These are phyloP conservation scores for Hymenoscyphus salicellus DNA, from an alignment of 2,329 filamentous ascomycete genomes.

Conservation along the genomic window DNA sequence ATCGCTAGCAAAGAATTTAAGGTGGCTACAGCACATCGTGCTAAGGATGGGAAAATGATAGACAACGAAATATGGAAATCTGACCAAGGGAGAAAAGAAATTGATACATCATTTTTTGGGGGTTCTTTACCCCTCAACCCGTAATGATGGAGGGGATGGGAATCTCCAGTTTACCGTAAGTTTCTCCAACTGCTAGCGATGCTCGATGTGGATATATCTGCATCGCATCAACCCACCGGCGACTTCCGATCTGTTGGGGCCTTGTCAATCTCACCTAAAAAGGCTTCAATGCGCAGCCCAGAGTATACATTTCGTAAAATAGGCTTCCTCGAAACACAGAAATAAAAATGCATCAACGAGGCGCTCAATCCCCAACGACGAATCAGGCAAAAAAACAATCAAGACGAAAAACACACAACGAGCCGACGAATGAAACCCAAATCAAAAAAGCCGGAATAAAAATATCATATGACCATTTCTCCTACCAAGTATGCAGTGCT, in stretches of 20 bases:
- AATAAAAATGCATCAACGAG: background rate
- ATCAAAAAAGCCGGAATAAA: background rate
- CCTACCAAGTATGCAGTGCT: background rate
- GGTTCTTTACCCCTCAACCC: background rate
- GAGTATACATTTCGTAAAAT: background rate
- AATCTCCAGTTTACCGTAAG: background rate
- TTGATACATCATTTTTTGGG: background rate
- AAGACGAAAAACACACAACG: too few species aligned
- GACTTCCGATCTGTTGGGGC: background rate
- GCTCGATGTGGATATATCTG: too few species aligned
- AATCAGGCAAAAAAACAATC: too few species aligned
- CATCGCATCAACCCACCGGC: background rate
- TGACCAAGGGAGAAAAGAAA: background rate
- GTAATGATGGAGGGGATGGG: background rate
- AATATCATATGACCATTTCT: slow-evolving; percentile 1
- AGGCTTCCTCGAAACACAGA: background rate
- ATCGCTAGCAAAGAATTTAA: too few species aligned
- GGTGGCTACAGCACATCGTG: background rate
- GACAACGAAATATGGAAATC: background rate
- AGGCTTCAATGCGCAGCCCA: background rate
- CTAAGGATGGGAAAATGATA: background rate
- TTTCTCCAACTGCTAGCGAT: background rate
- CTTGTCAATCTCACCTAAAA: background rate
- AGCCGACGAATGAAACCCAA: slow-evolving; percentile 1
- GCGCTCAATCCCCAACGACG: background rate